Evolutionary conservation across 192 early-diverging fungal species (phyloP).

Genomic region (Coemansia sp.): DNA sequence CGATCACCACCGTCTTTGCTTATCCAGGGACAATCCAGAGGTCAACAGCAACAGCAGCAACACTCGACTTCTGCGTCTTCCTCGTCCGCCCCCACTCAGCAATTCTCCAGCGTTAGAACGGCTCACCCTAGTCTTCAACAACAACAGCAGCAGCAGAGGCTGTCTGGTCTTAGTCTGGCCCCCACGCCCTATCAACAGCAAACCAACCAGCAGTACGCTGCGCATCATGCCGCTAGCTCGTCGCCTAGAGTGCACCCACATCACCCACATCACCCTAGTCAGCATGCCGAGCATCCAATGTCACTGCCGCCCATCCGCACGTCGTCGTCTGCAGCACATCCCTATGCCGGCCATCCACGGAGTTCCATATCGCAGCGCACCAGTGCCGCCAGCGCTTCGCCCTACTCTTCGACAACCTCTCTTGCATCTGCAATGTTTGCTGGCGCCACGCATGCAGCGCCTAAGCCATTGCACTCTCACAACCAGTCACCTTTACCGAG

Average conservation of each 20-base stretch:
- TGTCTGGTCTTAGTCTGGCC: slow-evolving; percentile 5
- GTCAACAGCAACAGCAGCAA: slow-evolving; percentile 14
- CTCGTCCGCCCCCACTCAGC: slow-evolving; percentile 15
- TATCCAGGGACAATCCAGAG: slow-evolving; percentile 2
- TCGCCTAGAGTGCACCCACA: slow-evolving; percentile 15
- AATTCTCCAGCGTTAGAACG: not conserved
- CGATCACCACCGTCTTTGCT: slow-evolving; percentile 11
- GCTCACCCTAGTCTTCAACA: slow-evolving; percentile 15
- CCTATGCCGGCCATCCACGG: not conserved
- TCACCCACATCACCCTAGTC: not conserved
- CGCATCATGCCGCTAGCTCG: slow-evolving; percentile 13
- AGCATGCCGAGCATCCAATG: slow-evolving; percentile 14
- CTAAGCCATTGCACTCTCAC: slow-evolving; percentile 27
- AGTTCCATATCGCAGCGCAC: not conserved
- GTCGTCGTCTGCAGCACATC: slow-evolving; percentile 2
- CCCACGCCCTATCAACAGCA: not conserved
- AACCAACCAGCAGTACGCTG: slow-evolving; percentile 10
- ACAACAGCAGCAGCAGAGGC: slow-evolving; percentile 9
- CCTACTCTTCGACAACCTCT: slow-evolving; percentile 12
- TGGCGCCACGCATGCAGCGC: slow-evolving; percentile 17
- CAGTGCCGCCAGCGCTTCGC: slow-evolving; percentile 6
- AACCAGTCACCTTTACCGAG: slow-evolving; percentile 6
- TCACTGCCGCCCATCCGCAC: slow-evolving; percentile 24
- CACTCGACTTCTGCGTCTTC: slow-evolving; percentile 25
- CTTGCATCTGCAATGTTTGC: slow-evolving; percentile 14